These are phyloP conservation scores for Colletotrichum sp. DNA, from an alignment of 2,329 filamentous ascomycete genomes.

Conservation along the genomic window DNA sequence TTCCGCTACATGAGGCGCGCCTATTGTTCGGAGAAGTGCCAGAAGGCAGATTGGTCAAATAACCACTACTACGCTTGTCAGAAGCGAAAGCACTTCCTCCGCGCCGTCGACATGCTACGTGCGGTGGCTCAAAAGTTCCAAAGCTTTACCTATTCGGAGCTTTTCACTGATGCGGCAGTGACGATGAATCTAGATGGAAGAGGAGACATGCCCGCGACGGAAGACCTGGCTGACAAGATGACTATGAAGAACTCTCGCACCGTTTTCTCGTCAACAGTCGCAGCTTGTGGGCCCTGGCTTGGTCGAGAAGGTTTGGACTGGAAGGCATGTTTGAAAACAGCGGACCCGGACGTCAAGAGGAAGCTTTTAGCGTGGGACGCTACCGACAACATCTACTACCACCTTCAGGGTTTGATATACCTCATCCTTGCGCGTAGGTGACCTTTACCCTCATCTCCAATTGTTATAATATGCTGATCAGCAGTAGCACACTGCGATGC, in stretches of 20 bases:
- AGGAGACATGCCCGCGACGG: background rate
- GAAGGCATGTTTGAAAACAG: background rate
- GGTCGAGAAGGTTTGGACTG: background rate
- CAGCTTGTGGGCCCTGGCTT: background rate
- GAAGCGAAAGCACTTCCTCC: constrained; percentile 10
- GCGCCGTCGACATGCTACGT: background rate
- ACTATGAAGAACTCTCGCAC: background rate
- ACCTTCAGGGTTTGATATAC: constrained; percentile 7
- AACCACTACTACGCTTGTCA: constrained; percentile 12
- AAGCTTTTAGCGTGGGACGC: constrained; percentile 12
- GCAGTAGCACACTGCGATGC: constrained; percentile 9
- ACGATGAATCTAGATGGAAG: background rate
- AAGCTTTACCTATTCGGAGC: background rate
- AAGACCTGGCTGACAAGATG: background rate
- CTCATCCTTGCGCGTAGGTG: background rate
- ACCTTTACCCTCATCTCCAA: background rate
- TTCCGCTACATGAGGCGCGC: background rate
- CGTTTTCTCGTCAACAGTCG: background rate
- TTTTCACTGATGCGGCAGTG: background rate
- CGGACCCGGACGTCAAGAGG: background rate
- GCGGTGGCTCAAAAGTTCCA: constrained; percentile 3
- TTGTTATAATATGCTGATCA: background rate
- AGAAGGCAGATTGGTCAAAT: background rate
- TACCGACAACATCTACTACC: constrained; percentile 12
- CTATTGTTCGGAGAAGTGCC: constrained; percentile 17